Conservation (phyloP, 169 alveolate genomes). For the Eimeria praecox region DNA sequence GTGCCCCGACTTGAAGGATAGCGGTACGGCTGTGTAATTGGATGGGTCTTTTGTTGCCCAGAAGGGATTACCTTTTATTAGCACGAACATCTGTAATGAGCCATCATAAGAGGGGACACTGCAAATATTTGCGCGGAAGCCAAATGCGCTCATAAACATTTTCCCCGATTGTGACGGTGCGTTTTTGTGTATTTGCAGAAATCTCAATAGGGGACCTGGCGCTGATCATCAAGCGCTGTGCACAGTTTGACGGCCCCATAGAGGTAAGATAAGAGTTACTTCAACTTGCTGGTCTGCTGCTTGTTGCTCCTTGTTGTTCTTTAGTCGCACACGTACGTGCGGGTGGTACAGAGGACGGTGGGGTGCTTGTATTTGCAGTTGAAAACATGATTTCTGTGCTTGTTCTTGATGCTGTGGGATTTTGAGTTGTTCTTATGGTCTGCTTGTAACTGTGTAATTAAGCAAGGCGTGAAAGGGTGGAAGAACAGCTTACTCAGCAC, state of each 20-base stretch:
- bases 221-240: slow-evolving; percentile 44
- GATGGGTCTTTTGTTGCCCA: not conserved
- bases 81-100: not conserved
- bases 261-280: slow-evolving; percentile 19
- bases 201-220: slow-evolving; percentile 44
- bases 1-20: slow-evolving; percentile 64
- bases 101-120: not conserved
- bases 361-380: not conserved
- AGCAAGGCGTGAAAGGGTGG: not conserved
- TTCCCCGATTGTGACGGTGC: not conserved
- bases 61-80: not conserved
- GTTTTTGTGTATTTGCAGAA: not conserved
- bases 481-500: not conserved
- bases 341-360: not conserved
- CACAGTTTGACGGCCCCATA: slow-evolving; percentile 45
- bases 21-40: slow-evolving; percentile 22
- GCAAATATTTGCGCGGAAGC: not conserved
- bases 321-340: not conserved
- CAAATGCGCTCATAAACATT: not conserved
- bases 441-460: not conserved
- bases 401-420: too few relatives aligned
- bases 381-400: too few relatives aligned
- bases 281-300: not conserved
- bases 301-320: not conserved
- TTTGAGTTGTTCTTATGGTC: not conserved